A percentile compares a stretch with the other conserved stretches of the same genome.
phyloP scores from a whole-genome alignment of 306 rosid genomes.

The Quercus gilva region DNA sequence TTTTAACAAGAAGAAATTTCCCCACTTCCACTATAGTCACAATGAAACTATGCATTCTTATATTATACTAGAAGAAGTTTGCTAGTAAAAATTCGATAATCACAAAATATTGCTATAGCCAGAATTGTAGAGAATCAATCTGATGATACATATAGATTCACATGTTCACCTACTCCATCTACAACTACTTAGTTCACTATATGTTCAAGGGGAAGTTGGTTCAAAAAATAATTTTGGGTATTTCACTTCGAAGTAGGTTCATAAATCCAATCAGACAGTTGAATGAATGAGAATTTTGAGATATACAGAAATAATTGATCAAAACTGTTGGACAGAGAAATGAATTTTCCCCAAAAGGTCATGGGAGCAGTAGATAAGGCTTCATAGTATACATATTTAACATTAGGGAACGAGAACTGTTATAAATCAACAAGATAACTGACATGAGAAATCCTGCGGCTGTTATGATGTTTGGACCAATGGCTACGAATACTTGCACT shows the following conservation, averaged over 20 bases:
- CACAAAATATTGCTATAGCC: background rate
- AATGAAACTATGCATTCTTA: slow-evolving; percentile 6
- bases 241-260: background rate
- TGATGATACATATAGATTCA: background rate
- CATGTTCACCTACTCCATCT: background rate
- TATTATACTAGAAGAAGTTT: background rate
- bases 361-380: background rate
- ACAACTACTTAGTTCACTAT: background rate
- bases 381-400: background rate
- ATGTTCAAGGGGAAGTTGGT: background rate
- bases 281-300: background rate
- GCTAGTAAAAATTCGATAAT: background rate
- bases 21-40: slow-evolving; percentile 16
- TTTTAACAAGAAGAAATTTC: slow-evolving; percentile 28
- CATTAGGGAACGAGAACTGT: background rate
- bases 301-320: background rate
- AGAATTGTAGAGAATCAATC: background rate
- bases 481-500: background rate
- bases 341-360: background rate
- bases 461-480: background rate
- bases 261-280: background rate
- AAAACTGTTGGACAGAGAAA: background rate
- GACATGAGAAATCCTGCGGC: background rate
- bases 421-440: background rate
- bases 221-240: background rate